These are phyloP conservation scores for Hortaea werneckii DNA, from an alignment of 2,329 filamentous ascomycete species.

Conservation along the genomic window DNA sequence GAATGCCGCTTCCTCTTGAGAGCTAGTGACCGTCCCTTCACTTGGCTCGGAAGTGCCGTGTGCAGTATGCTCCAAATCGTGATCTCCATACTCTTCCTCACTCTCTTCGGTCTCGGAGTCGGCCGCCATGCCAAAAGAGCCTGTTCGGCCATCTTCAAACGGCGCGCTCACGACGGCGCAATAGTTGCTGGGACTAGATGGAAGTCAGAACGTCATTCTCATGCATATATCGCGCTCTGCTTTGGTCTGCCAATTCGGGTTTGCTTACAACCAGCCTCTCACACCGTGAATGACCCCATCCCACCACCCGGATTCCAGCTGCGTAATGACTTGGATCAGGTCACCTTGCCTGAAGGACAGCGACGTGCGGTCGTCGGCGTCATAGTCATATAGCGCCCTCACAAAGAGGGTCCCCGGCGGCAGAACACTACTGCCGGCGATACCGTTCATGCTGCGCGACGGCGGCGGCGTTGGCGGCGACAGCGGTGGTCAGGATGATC, in stretches of 20 bases:
- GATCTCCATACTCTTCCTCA: constrained; percentile 54
- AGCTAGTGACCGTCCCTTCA: constrained; percentile 53
- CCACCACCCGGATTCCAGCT: constrained; percentile 98
- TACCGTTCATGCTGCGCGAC: constrained; percentile 37
- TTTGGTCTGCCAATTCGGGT: too few species aligned
- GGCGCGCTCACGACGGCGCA: constrained; percentile 74
- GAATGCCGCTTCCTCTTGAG: constrained; percentile 83
- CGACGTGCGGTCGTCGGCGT: constrained; percentile 92
- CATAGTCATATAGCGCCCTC: constrained; percentile 92
- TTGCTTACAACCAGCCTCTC: constrained; percentile 70
- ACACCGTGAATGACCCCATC: constrained; percentile 96
- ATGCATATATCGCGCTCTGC: too few species aligned
- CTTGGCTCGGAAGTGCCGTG: constrained; percentile 31
- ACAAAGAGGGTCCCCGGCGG: constrained; percentile 65
- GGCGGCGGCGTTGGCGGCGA: background rate
- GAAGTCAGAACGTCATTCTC: too few species aligned
- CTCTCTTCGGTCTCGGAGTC: constrained; percentile 43
- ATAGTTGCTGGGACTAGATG: constrained; percentile 64
- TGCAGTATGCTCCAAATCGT: constrained; percentile 40
- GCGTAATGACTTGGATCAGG: constrained; percentile 96
- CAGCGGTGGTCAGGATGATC: background rate
- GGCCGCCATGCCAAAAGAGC: constrained; percentile 47
- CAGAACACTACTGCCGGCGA: constrained; percentile 36
- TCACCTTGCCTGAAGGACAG: constrained; percentile 95
- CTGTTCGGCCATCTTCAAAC: constrained; percentile 54